These are phyloP conservation scores for Chaetomium fimeti DNA, from an alignment of 495 filamentous ascomycete genomes.

Conservation along the genomic window DNA sequence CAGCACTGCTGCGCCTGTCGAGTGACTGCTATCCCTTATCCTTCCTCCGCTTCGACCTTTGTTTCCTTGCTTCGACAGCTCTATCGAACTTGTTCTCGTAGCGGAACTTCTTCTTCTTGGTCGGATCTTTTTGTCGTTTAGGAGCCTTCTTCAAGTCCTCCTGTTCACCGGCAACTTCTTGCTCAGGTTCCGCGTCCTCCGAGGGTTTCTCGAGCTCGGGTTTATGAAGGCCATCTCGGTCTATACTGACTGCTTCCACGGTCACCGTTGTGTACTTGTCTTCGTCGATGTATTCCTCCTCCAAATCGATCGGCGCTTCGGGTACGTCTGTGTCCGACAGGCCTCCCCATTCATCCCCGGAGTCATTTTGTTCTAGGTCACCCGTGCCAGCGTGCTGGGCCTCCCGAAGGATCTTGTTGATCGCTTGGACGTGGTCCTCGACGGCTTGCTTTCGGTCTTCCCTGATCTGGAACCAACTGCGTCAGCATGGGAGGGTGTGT, in stretches of 20 bases:
- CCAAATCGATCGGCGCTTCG: slow-evolving; percentile 60
- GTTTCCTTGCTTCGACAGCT: slow-evolving; percentile 62
- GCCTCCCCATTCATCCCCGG: slow-evolving; percentile 62
- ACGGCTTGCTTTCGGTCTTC: slow-evolving; percentile 76
- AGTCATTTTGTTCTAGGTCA: slow-evolving; percentile 36
- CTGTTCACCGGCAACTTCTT: slow-evolving; percentile 35
- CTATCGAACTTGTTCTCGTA: slow-evolving; percentile 84
- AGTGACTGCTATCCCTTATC: background rate
- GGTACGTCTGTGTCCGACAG: slow-evolving; percentile 47
- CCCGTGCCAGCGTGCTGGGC: slow-evolving; percentile 50
- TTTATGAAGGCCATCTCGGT: slow-evolving; percentile 65
- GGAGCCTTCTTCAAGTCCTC: slow-evolving; percentile 34
- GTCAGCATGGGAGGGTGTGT: background rate
- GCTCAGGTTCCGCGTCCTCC: slow-evolving; percentile 46
- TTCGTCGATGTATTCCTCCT: slow-evolving; percentile 95
- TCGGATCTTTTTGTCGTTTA: slow-evolving; percentile 54
- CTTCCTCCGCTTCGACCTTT: slow-evolving; percentile 59
- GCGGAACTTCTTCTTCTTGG: slow-evolving; percentile 82
- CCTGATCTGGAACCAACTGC: slow-evolving; percentile 57
- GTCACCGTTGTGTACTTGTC: slow-evolving; percentile 93
- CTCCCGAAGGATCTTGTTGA: slow-evolving; percentile 62
- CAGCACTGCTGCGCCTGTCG: background rate
- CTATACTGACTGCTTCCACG: slow-evolving; percentile 82
- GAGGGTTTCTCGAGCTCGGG: slow-evolving; percentile 43
- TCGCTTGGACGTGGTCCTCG: slow-evolving; percentile 70